Evolutionary conservation across 306 rosid genomes (phyloP), one percentile per base, ranked within the genome.

Genomic region (Prunus kanzakura): DNA sequence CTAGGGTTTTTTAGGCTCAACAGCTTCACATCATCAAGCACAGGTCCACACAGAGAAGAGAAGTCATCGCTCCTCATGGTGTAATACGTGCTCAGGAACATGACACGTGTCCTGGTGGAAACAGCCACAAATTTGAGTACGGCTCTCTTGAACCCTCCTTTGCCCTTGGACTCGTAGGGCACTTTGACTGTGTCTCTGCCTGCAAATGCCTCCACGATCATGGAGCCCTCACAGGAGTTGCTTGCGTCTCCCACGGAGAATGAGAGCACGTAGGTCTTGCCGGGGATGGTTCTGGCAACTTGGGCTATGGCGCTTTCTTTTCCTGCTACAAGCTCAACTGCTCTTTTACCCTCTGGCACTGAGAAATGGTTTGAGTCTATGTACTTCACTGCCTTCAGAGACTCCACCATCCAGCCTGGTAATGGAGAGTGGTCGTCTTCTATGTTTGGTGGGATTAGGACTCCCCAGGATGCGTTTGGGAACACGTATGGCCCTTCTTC

Each of bases 361-460:
- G 97, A 89, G 88, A 88, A 96, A 45, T 96, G 97, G 15, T 46
- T 72, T 1, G 96, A 87, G 81, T 96, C 99, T 52, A 96, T 85
- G 93, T 92, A 96, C 46, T 84, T 91, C 57, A 96, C 99, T n/a
- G 99, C 99, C 61, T 96, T 96, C 14, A 96, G 83, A 10, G 99
- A 96, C 58, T 96, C 99, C 8, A 96, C 98, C 97, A 89, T 96
- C 99, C 99, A 96, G 3, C 95, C 96, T 1, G 99, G 99, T 23
- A 96, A 51, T 2, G 99, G 98, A 0, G 99, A 96, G 79, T 96
- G 98, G 72, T 89, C 90, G 3, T 96, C 99, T 63, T 96, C 98
- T 1, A 92, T 91, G 88, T 89, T 91, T 0, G 99, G 99, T 19
- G 99, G 99, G 87, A 96, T 86, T 0, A 96, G 83, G 4, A 96